Base-by-base conservation (phyloP, 768 basidiomycete species). In the Termitomyces sp. region DNA sequence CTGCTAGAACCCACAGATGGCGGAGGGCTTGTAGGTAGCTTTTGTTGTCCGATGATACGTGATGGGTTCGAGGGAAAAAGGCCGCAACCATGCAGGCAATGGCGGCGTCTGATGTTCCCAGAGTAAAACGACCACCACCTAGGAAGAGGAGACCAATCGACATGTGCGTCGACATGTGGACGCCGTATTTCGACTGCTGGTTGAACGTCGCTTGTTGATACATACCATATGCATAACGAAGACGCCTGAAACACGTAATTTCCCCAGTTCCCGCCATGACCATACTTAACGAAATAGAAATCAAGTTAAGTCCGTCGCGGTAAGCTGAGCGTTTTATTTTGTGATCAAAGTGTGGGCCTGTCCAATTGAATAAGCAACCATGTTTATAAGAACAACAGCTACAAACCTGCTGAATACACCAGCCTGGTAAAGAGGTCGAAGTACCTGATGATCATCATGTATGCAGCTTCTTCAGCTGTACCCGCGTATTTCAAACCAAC, bases 221-320 rank as follows among this genome's bases (percentile, higher is more conserved):
- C 81, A 93, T 88, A 26, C 95, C 96, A 67, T 93, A 98, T 8
- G 91, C 86, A 69, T 92, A 89, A 20, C 97, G 84, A 13, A 98
- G 79, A 22, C 95, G 83, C 20, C 93, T 84, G 18, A 98, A 77
- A 63, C 91, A 93, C 55, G 88, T 89, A 50, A 98, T 84, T 70
- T 98, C 95, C 4, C 97, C 97, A 0, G 95, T 96, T 10, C 97
- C 97, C 2, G 96, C 94, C 93, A 98, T 96, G 43, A 98, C 89
- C 82, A 96, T 89, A 67, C 91, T 87, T 33, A 97, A 74, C 1
- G 95, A 80, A 36, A 97, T 80, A 0, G 92, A 89, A 55, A 98
- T 89, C 40, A 95, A 75, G 67, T 91, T 95, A 36, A 98, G 77
- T 4, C 92, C 93, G 65, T 94, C 92, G 13, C 95, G 82, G 24